Conservation (phyloP, 2,329 filamentous ascomycete genomes). For the Cercospora nicotianae region DNA sequence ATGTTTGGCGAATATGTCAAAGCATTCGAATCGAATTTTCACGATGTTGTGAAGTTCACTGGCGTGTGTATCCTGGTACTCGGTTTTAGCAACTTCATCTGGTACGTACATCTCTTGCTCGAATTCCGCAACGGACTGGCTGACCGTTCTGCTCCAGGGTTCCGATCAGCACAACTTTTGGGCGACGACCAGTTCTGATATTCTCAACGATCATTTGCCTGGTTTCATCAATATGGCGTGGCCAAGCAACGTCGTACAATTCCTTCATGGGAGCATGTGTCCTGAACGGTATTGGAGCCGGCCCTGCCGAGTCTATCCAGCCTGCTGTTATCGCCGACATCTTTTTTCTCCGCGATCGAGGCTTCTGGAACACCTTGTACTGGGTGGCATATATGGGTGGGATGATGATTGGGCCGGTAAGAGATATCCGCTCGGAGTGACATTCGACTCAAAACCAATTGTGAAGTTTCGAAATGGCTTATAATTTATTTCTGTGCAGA, state of each 20-base stretch:
- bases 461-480: neutral
- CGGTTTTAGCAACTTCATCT: slow-evolving; percentile 62
- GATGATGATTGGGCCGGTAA: slow-evolving; percentile 54
- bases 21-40: slow-evolving; percentile 49
- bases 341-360: slow-evolving; percentile 62
- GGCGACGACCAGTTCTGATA: slow-evolving; percentile 56
- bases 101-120: slow-evolving; percentile 42
- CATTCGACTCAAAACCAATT: too few species aligned
- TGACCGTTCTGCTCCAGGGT: slow-evolving; percentile 45
- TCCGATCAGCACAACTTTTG: slow-evolving; percentile 56
- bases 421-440: neutral
- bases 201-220: slow-evolving; percentile 55
- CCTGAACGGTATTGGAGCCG: slow-evolving; percentile 63
- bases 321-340: slow-evolving; percentile 65
- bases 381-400: slow-evolving; percentile 64
- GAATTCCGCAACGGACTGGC: too few species aligned
- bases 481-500: neutral
- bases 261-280: slow-evolving; percentile 65
- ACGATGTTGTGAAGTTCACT: slow-evolving; percentile 55
- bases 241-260: slow-evolving; percentile 57
- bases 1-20: slow-evolving; percentile 62
- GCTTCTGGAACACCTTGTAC: slow-evolving; percentile 62
- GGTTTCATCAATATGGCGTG: slow-evolving; percentile 58
- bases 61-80: slow-evolving; percentile 59
- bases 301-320: slow-evolving; percentile 62